Conservation (phyloP, 140 eudicot genomes). For the Flaveria floridana region DNA sequence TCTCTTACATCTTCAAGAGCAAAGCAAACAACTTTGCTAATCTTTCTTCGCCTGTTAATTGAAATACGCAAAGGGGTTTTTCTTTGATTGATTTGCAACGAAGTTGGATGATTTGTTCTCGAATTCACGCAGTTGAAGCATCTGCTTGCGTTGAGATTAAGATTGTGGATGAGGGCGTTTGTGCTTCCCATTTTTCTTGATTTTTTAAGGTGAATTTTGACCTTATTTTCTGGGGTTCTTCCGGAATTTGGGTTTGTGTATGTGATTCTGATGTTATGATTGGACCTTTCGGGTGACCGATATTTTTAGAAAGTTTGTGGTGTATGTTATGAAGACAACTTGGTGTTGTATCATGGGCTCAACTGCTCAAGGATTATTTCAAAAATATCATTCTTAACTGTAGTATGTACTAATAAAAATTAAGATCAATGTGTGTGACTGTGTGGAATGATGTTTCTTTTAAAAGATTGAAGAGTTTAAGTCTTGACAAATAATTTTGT, state of each 20-base stretch:
- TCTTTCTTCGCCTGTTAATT: constrained; percentile 36
- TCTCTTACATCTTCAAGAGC: constrained; percentile 63
- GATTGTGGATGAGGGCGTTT: constrained; percentile 55
- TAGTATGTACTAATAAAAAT: too few species aligned
- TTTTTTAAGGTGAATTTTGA: constrained; percentile 1
- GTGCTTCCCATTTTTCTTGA: constrained; percentile 54
- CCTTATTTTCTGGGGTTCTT: constrained; percentile 3
- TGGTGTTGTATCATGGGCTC: neutral
- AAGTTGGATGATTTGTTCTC: constrained; percentile 25
- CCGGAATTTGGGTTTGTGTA: constrained; percentile 19
- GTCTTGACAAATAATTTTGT: too few species aligned
- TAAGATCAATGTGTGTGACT: too few species aligned
- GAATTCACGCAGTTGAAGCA: constrained; percentile 55
- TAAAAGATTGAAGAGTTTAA: too few species aligned
- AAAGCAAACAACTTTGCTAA: constrained; percentile 50
- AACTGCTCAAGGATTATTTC: too few species aligned
- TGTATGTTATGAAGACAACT: constrained; percentile 18
- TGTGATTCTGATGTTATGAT: constrained; percentile 20
- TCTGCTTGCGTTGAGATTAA: constrained; percentile 43
- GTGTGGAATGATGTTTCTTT: too few species aligned
- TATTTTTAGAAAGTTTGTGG: constrained; percentile 23
- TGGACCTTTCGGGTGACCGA: constrained; percentile 19
- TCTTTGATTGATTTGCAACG: constrained; percentile 40
- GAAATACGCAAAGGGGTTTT: constrained; percentile 39
- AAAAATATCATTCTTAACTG: too few species aligned